Base-by-base conservation (phyloP, 78 protist species). In the Dictyostelium purpureum region DNA sequence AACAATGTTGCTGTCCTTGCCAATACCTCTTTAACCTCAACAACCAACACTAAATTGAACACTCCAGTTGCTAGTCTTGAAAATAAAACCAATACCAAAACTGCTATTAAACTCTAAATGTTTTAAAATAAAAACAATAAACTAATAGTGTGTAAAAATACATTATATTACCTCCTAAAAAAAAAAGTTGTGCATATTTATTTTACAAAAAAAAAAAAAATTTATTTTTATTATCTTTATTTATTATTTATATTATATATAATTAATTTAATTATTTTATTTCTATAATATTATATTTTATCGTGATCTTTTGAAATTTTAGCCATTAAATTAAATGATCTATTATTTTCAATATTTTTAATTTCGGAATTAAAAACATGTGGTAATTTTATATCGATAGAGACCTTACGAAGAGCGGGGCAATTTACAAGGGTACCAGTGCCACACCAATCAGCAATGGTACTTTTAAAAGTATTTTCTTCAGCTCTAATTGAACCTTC, bases 361-460 rank as follows among this genome's bases (percentile, higher is more conserved):
- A 82, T 59, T 56, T 82, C 90, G 1, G 90, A 82, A 16, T 52
- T 82, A 1, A 82, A 35, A 19, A 70, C 33, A 9, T 70, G 26
- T 19, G 92, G 92, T 10, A 85, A 70, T 59, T 61, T 52, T 14
- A 85, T 49, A 61, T 85, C 92, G 14, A 85, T 57, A 24, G 70
- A 63, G 11, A 85, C 92, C 45, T 85, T 85, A 31, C 69, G 56
- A 18, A 85, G 76, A 0, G 82, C 57, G 43, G 80, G 80, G 31
- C 92, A 85, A 73, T 85, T 85, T 1, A 73, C 71, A 5, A 85
- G 75, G 1, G 92, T 85, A 18, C 82, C 82, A 28, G 92, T 85
- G 5, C 83, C 92, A 45, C 92, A 85, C 92, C 92, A 85, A 26
- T 85, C 92, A 16, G 92, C 92, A 0, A 85, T 54, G 1, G 92